Evolutionary conservation across 2,329 filamentous ascomycete species (phyloP).

Genomic region (Pseudocercospora fijiensis): DNA sequence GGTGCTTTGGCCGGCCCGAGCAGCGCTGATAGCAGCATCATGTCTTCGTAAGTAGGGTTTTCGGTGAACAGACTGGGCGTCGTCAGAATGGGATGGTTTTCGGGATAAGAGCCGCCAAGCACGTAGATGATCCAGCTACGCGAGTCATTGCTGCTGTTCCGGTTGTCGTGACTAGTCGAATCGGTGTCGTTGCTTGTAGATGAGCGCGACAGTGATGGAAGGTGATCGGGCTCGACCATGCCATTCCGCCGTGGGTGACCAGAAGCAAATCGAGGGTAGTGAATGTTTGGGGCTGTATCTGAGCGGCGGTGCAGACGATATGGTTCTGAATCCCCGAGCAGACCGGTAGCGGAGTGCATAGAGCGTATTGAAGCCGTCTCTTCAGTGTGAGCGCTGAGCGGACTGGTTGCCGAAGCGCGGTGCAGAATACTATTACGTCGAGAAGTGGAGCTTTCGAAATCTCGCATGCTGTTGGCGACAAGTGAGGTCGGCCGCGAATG

Average conservation of each 20-base stretch:
- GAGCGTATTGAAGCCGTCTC: slow-evolving; percentile 38
- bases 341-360: slow-evolving; percentile 34
- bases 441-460: slow-evolving; percentile 32
- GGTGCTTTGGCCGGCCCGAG: slow-evolving; percentile 68
- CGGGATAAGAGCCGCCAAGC: slow-evolving; percentile 66
- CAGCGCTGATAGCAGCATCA: slow-evolving; percentile 66
- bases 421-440: slow-evolving; percentile 36
- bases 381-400: slow-evolving; percentile 36
- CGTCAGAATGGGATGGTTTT: slow-evolving; percentile 68
- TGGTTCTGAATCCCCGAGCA: slow-evolving; percentile 32
- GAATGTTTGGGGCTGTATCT: slow-evolving; percentile 40
- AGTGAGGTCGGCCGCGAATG: slow-evolving; percentile 37
- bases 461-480: slow-evolving; percentile 36
- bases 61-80: slow-evolving; percentile 70
- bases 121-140: slow-evolving; percentile 73
- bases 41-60: slow-evolving; percentile 70
- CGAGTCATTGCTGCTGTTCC: slow-evolving; percentile 45
- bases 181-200: slow-evolving; percentile 37
- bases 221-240: slow-evolving; percentile 57
- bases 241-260: slow-evolving; percentile 63
- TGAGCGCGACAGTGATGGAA: slow-evolving; percentile 49
- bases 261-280: slow-evolving; percentile 57
- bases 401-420: slow-evolving; percentile 31
- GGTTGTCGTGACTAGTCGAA: slow-evolving; percentile 25
- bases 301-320: slow-evolving; percentile 36